Percentiles rank a stretch among this genome's conserved stretches.
Evolutionary conservation across 148 eudicot species (phyloP).

Genomic region (Spergularia marina): DNA sequence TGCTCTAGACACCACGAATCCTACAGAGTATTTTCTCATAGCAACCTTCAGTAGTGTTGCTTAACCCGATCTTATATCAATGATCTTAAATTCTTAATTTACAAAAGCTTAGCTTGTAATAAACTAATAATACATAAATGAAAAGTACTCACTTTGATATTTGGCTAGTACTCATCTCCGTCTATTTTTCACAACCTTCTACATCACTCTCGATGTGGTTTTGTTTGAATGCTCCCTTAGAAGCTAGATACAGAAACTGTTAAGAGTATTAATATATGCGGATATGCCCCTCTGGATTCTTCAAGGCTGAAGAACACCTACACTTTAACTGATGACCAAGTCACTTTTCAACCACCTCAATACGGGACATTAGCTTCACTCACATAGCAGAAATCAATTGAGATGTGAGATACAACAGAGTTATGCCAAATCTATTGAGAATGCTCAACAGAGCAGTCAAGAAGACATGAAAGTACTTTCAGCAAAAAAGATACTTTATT

Average conservation of each 20-base stretch:
- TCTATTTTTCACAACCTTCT: no score
- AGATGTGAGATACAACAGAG: not conserved
- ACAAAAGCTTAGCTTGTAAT: not conserved
- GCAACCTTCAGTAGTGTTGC: not conserved
- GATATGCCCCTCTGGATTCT: no score
- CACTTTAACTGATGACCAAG: not conserved
- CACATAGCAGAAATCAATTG: not conserved
- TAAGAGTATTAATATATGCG: no score
- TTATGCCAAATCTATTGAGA: not conserved
- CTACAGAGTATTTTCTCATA: not conserved
- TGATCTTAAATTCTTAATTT: not conserved
- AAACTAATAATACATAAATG: no score
- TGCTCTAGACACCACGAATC: no score
- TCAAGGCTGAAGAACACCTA: no score
- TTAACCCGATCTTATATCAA: not conserved
- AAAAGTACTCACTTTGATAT: no score
- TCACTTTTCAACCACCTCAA: not conserved
- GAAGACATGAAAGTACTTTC: not conserved
- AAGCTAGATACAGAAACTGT: no score
- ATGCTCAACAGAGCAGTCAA: not conserved
- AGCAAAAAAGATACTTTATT: not conserved
- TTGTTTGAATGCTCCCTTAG: no score
- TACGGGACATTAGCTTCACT: not conserved
- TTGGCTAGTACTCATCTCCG: no score
- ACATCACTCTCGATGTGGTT: no score